Conservation (phyloP, 2,329 filamentous ascomycete genomes). For the Ampelomyces quisqualis region DNA sequence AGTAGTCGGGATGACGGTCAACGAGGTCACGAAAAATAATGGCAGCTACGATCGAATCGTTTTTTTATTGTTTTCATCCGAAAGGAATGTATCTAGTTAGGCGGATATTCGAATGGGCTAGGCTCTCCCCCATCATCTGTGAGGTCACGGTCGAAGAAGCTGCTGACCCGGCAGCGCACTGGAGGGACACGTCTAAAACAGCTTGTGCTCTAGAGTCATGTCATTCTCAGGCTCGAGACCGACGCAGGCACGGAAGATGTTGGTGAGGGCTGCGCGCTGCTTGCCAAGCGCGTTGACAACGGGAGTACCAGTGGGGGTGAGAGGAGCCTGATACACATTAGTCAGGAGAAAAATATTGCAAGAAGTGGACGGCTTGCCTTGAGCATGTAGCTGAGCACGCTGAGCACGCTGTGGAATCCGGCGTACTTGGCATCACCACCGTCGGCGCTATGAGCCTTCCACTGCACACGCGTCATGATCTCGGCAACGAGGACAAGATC, state of each 20-base stretch:
- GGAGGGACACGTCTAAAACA: conserved; percentile 61
- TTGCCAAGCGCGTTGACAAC: conserved; percentile 95
- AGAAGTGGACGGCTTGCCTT: conserved; percentile 50
- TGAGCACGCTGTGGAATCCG: conserved; percentile 95
- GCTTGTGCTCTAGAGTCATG: conserved; percentile 99
- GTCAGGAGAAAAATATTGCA: conserved; percentile 9
- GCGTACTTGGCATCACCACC: conserved; percentile 68
- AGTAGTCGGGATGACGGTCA: no score
- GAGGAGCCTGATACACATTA: conserved; percentile 64
- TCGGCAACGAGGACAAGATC: conserved; percentile 90
- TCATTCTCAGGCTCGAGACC: conserved; percentile 96
- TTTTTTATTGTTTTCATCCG: conserved; percentile 12
- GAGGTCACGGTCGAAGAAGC: no score
- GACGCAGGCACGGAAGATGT: conserved; percentile 98
- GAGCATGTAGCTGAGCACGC: conserved; percentile 98
- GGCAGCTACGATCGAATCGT: neutral
- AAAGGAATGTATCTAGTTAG: conserved; percentile 34
- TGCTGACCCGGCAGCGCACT: no score
- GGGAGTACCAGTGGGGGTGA: conserved; percentile 91
- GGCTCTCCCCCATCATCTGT: no score
- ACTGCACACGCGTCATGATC: conserved; percentile 98
- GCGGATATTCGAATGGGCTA: no score
- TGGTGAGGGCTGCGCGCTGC: conserved; percentile 90
- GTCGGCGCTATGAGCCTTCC: conserved; percentile 64
- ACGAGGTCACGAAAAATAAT: neutral